Percentiles rank a stretch among this genome's conserved stretches.
Evolutionary conservation across 768 basidiomycete species (phyloP).

Genomic region (Neoboletus brunneissimus): DNA sequence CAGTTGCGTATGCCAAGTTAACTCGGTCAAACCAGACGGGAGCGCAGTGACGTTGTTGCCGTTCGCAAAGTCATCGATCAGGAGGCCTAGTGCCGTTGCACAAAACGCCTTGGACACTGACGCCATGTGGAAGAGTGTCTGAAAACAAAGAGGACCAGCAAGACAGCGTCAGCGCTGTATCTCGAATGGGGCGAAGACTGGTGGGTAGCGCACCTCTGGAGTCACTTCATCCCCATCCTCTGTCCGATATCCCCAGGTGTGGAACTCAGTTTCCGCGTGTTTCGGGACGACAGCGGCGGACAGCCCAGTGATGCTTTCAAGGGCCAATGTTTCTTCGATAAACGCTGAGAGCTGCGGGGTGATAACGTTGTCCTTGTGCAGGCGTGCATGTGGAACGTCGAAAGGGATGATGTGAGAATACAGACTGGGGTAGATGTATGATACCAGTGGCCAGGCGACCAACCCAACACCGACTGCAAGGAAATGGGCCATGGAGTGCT

Average conservation of each 20-base stretch:
- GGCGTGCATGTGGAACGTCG: too few relatives aligned
- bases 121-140: conserved; percentile 39
- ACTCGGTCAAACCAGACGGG: conserved; percentile 26
- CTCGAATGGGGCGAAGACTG: not conserved
- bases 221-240: conserved; percentile 35
- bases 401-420: not conserved
- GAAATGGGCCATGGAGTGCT: conserved; percentile 5
- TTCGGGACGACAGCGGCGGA: conserved; percentile 29
- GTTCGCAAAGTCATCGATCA: conserved; percentile 40
- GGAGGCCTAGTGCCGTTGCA: conserved; percentile 37
- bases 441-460: conserved; percentile 9
- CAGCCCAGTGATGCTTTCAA: conserved; percentile 30
- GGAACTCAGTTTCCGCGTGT: conserved; percentile 29
- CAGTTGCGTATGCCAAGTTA: conserved; percentile 39
- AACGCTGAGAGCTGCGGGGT: conserved; percentile 17
- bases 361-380: conserved; percentile 7
- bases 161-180: not conserved
- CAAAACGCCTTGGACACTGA: conserved; percentile 43
- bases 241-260: conserved; percentile 35
- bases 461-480: conserved; percentile 10
- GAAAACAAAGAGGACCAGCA: not conserved
- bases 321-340: conserved; percentile 17
- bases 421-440: conserved; percentile 6
- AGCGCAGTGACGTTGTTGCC: conserved; percentile 36
- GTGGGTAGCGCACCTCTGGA: conserved; percentile 25